Base-by-base conservation (phyloP, 1,284 basidiomycete genomes). In the Earliella scabrosa region DNA sequence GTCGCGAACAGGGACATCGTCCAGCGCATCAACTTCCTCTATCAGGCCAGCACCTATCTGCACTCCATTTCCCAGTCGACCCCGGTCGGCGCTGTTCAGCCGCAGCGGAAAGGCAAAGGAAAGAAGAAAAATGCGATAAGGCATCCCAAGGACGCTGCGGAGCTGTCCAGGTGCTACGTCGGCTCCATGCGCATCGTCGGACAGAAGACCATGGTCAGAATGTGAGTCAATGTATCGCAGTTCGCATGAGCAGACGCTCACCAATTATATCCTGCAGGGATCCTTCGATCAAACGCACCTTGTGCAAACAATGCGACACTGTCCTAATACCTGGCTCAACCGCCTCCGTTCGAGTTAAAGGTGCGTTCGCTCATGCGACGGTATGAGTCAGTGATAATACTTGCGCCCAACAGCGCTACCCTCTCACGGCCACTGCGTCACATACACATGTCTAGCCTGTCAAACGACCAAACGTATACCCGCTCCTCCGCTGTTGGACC, bases 21-120 rank as follows among this genome's bases (percentile, higher is more conserved):
- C 29, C 92, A 93, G 67, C 81, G 92, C 24, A 78, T 93, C 60
- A 93, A 89, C 73, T 94, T 91, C 69, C 80, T 93, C 27, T 92
- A 91, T 66, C 92, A 93, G 73, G 90, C 91, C 27, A 87, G 88
- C 63, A 76, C 82, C 4, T 85, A 88, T 61, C 73, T 93, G 35
- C 78, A 80, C 51, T 75, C 73, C 18, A 68, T 85, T 31, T 54
- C 57, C 11, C 55, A 45, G n/a, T 46, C 47, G 10, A 38, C 16
- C n/a, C 45, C 14, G 14, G 20, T 27, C 6, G 50, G 23, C 31
- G 18, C 31, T 29, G 40, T 31, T 35, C 59, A 63, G 21, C 31
- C 38, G 2, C 34, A 43, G 18, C 34, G 27, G 24, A 31, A 49
- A 27, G 21, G 31, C 45, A 54, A 45, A 32, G 39, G 36, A 36